Evolutionary conservation across 1,284 basidiomycete species (phyloP).

Genomic region (Coniferiporia sulphurascens): DNA sequence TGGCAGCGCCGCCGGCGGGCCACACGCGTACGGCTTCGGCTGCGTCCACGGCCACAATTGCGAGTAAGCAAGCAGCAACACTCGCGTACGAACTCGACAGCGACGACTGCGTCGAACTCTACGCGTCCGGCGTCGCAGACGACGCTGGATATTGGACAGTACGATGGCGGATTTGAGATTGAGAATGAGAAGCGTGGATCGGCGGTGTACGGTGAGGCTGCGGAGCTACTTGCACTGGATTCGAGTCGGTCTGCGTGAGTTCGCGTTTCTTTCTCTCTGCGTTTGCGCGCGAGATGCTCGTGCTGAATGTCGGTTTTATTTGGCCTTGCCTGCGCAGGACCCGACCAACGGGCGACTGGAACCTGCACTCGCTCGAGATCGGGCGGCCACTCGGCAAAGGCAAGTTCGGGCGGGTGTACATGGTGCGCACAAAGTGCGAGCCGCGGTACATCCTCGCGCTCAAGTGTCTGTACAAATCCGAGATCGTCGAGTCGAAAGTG

Average conservation of each 20-base stretch:
- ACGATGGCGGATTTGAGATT: constrained; percentile 82
- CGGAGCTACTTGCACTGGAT: constrained; percentile 71
- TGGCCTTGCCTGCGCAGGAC: constrained; percentile 29
- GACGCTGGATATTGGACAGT: constrained; percentile 64
- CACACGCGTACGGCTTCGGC: constrained; percentile 8
- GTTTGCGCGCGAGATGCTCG: not conserved
- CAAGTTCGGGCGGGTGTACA: constrained; percentile 98
- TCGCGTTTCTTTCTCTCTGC: not conserved
- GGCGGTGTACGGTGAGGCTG: constrained; percentile 65
- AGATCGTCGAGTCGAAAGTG: constrained; percentile 83
- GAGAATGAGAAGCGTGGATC: constrained; percentile 68
- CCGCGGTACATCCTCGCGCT: constrained; percentile 94
- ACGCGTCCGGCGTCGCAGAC: not conserved
- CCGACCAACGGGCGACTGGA: constrained; percentile 79
- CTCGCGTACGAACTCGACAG: not conserved
- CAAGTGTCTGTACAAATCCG: constrained; percentile 96
- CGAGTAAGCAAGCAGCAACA: not conserved
- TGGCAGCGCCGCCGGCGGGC: not conserved
- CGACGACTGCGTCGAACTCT: not conserved
- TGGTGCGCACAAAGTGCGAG: constrained; percentile 88
- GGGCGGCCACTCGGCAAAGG: constrained; percentile 96
- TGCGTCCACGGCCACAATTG: not conserved
- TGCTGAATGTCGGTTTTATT: not conserved
- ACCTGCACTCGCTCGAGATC: constrained; percentile 85
- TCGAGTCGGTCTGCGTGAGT: constrained; percentile 63